These are phyloP conservation scores for Actinomucor elegans DNA, from an alignment of 371 early-diverging fungal species.

Conservation along the genomic window DNA sequence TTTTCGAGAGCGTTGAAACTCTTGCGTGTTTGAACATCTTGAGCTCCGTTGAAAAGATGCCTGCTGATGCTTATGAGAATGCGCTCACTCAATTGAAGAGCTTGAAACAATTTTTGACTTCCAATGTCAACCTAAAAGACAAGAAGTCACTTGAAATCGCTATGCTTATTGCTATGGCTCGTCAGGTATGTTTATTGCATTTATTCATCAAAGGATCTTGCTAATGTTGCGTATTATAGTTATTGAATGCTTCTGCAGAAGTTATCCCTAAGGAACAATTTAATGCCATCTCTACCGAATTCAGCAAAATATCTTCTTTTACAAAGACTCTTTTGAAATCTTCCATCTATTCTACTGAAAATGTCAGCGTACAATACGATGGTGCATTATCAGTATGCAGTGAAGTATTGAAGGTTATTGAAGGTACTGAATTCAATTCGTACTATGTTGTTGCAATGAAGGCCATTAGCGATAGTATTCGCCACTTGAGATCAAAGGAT, in stretches of 20 bases:
- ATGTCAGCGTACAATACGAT: conserved; percentile 12
- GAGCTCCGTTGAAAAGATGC: conserved; percentile 43
- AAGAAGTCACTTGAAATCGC: conserved; percentile 31
- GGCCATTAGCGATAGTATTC: conserved; percentile 14
- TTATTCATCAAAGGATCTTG: no score
- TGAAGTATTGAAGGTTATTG: neutral
- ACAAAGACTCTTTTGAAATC: conserved; percentile 8
- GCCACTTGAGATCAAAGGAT: conserved; percentile 19
- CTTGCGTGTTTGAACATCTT: conserved; percentile 56
- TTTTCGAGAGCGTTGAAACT: conserved; percentile 62
- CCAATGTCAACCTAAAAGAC: conserved; percentile 31
- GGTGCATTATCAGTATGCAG: conserved; percentile 5
- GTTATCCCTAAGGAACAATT: conserved; percentile 7
- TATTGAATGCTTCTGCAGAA: conserved; percentile 21
- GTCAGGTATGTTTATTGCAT: conserved; percentile 41
- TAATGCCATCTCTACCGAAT: conserved; percentile 2
- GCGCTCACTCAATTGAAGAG: conserved; percentile 30
- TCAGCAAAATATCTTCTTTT: conserved; percentile 11
- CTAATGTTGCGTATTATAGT: conserved; percentile 7
- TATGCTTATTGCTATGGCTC: conserved; percentile 30
- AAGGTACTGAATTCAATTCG: conserved; percentile 17
- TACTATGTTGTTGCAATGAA: conserved; percentile 25
- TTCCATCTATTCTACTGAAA: conserved; percentile 11
- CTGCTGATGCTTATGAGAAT: conserved; percentile 39
- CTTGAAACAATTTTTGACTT: conserved; percentile 28